phyloP scores from a whole-genome alignment of 2,329 filamentous ascomycete species.

The Ophiostoma montium region DNA sequence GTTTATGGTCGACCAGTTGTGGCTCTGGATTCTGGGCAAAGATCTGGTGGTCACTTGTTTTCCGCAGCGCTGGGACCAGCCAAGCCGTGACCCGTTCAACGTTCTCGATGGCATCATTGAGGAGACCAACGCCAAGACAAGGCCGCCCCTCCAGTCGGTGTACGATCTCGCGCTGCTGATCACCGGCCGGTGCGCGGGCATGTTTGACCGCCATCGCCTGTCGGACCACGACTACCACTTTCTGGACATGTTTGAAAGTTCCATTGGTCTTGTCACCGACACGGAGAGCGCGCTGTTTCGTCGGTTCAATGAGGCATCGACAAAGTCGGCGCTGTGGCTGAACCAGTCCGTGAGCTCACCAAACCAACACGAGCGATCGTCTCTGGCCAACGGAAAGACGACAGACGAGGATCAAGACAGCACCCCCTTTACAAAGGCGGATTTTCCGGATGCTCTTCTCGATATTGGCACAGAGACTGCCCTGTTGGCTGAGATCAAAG shows the following conservation, averaged over 20 bases:
- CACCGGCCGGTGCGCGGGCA: constrained; percentile 42
- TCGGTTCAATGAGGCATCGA: constrained; percentile 44
- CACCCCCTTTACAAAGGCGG: background rate
- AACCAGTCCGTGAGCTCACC: constrained; percentile 23
- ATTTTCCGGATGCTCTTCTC: constrained; percentile 40
- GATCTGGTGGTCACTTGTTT: constrained; percentile 47
- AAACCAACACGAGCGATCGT: background rate
- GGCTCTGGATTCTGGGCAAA: constrained; percentile 46
- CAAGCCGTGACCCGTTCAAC: constrained; percentile 47
- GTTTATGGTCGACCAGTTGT: constrained; percentile 56
- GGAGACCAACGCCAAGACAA: constrained; percentile 49
- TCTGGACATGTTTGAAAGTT: constrained; percentile 52
- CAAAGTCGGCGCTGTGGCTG: constrained; percentile 39
- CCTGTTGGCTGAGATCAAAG: constrained; percentile 49
- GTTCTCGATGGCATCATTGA: constrained; percentile 50
- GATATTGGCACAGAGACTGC: constrained; percentile 48
- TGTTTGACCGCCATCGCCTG: constrained; percentile 44
- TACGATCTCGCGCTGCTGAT: constrained; percentile 51
- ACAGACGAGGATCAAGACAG: constrained; percentile 2
- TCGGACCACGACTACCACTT: constrained; percentile 49
- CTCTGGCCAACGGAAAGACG: background rate
- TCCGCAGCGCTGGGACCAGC: constrained; percentile 44
- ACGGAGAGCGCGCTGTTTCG: constrained; percentile 44
- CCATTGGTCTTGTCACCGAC: constrained; percentile 40
- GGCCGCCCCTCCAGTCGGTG: constrained; percentile 43